Conservation (phyloP, 495 filamentous ascomycete species). For the Aspergillus affinis region DNA sequence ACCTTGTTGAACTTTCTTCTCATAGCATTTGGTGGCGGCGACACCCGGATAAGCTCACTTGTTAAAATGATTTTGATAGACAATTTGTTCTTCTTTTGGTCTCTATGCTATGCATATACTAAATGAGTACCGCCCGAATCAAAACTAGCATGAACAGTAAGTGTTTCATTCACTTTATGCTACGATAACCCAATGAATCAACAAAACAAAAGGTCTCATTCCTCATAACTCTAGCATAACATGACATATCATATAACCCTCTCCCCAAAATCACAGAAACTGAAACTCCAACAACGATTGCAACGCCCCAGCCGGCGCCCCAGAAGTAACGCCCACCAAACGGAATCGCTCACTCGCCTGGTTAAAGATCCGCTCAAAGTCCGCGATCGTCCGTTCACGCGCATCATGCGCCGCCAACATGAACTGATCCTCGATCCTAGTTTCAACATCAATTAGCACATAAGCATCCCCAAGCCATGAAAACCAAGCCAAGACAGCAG, state of each 20-base stretch:
- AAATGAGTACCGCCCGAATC: too few species aligned
- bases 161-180: too few species aligned
- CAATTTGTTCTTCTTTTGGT: too few species aligned
- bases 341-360: neutral
- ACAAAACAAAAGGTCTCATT: neutral
- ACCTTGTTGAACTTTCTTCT: too few species aligned
- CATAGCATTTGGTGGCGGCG: too few species aligned
- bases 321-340: neutral
- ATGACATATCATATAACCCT: too few species aligned
- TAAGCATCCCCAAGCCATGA: neutral
- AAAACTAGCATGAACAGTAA: too few species aligned
- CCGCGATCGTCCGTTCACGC: neutral
- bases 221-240: neutral
- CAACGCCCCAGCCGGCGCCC: neutral
- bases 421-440: neutral
- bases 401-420: neutral
- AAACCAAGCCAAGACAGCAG: neutral
- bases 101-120: too few species aligned
- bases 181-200: too few species aligned
- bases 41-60: too few species aligned
- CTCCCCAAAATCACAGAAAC: neutral
- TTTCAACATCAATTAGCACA: neutral
- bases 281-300: neutral
- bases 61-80: too few species aligned
- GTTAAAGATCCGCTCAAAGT: neutral